These are phyloP conservation scores for Fonsecaea pedrosoi DNA, from an alignment of 2,329 filamentous ascomycete genomes.

Conservation along the genomic window DNA sequence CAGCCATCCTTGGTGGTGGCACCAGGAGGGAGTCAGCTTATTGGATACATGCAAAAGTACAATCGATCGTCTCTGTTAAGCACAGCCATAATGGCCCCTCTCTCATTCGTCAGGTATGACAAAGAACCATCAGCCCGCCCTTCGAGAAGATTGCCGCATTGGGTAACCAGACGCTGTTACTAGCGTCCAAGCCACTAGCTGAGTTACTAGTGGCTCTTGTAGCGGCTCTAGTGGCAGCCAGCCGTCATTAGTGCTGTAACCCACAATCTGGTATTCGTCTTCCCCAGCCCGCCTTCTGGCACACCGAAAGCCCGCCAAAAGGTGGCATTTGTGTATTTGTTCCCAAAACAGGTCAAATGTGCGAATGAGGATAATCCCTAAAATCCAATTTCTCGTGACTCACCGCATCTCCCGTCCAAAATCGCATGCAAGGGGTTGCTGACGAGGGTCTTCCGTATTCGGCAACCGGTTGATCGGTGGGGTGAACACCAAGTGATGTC, in stretches of 20 bases:
- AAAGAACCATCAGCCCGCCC: conserved; percentile 6
- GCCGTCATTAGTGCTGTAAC: conserved; percentile 2
- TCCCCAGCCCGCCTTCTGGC: neutral
- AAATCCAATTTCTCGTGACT: conserved; percentile 1
- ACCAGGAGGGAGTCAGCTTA: neutral
- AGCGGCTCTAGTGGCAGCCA: neutral
- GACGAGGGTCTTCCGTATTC: neutral
- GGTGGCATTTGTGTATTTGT: neutral
- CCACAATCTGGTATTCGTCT: neutral
- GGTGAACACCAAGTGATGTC: neutral
- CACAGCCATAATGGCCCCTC: neutral
- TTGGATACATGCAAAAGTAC: conserved; percentile 18
- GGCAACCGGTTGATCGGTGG: neutral
- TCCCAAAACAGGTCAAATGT: conserved; percentile 4
- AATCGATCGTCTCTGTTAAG: neutral
- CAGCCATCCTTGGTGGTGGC: conserved; percentile 7
- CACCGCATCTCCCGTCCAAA: neutral
- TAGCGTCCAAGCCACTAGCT: neutral
- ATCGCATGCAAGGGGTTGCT: neutral
- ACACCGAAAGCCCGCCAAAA: conserved; percentile 1
- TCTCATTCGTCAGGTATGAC: neutral
- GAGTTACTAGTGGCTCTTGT: neutral
- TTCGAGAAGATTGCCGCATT: conserved; percentile 29
- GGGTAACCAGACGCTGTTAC: conserved; percentile 14
- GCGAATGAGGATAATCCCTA: neutral